Evolutionary conservation across 106 monocot species (phyloP).

Genomic region (Chionographis japonica): DNA sequence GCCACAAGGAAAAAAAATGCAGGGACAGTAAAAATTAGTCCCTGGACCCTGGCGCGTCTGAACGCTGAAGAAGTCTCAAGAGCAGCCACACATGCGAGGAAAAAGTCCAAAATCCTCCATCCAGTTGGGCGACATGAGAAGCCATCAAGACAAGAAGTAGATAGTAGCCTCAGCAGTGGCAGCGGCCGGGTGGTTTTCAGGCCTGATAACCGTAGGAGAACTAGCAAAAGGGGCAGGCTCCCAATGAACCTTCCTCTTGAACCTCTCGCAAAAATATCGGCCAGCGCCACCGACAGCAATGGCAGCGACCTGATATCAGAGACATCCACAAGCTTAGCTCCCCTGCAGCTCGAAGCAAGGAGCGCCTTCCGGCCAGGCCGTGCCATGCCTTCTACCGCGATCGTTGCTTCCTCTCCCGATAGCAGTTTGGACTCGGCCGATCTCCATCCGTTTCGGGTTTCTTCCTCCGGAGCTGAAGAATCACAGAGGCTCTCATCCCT

Average conservation of each 20-base stretch:
- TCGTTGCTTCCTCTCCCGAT: slow-evolving; percentile 36
- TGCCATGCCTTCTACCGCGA: slow-evolving; percentile 24
- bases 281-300: slow-evolving; percentile 15
- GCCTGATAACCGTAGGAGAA: slow-evolving; percentile 9
- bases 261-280: slow-evolving; percentile 21
- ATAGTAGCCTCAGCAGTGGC: slow-evolving; percentile 24
- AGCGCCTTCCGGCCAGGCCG: slow-evolving; percentile 33
- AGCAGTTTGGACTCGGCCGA: slow-evolving; percentile 44
- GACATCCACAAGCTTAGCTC: slow-evolving; percentile 26
- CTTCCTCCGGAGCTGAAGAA: slow-evolving; percentile 32
- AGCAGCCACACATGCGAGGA: slow-evolving; percentile 41
- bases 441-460: slow-evolving; percentile 23
- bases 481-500: neutral
- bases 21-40: slow-evolving; percentile 35
- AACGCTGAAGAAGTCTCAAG: slow-evolving; percentile 47
- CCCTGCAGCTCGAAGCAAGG: slow-evolving; percentile 51
- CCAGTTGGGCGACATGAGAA: slow-evolving; percentile 24
- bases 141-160: slow-evolving; percentile 15
- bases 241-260: slow-evolving; percentile 13
- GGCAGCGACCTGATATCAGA: slow-evolving; percentile 15
- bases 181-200: slow-evolving; percentile 14
- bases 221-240: slow-evolving; percentile 27
- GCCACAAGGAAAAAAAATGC: slow-evolving; percentile 20
- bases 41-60: slow-evolving; percentile 45
- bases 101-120: slow-evolving; percentile 37